Conservation (phyloP, 768 basidiomycete genomes). For the Lentinus brumalis region DNA sequence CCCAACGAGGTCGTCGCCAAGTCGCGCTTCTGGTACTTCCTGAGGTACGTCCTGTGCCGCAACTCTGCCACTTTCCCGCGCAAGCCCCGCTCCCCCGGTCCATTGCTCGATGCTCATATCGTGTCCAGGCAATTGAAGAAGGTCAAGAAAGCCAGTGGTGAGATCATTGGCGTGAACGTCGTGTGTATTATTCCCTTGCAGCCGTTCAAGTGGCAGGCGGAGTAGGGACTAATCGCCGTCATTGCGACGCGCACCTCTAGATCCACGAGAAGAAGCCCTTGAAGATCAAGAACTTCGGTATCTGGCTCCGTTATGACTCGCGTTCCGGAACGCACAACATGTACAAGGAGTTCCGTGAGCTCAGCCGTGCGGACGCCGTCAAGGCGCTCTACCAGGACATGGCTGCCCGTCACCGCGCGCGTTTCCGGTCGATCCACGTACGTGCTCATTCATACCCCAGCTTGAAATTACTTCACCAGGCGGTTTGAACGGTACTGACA, state of each 20-base stretch:
- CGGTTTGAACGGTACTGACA: not conserved
- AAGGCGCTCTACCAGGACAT: slow-evolving; percentile 99
- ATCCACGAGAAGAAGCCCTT: slow-evolving; percentile 97
- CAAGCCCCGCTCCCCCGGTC: not conserved
- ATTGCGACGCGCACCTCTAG: slow-evolving; percentile 47
- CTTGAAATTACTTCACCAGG: not conserved
- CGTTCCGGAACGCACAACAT: slow-evolving; percentile 99
- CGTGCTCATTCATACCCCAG: slow-evolving; percentile 29
- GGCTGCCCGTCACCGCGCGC: slow-evolving; percentile 98
- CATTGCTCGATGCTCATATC: not conserved
- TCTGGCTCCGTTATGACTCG: slow-evolving; percentile 99
- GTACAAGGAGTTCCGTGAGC: slow-evolving; percentile 99
- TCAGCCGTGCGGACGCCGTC: slow-evolving; percentile 92
- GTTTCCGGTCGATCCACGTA: slow-evolving; percentile 98
- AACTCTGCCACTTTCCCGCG: not conserved
- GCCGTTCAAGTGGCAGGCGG: slow-evolving; percentile 89
- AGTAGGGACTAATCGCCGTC: slow-evolving; percentile 49
- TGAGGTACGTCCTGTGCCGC: slow-evolving; percentile 58
- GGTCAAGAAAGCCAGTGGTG: slow-evolving; percentile 99
- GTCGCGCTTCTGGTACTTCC: slow-evolving; percentile 99
- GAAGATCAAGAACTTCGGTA: slow-evolving; percentile 99
- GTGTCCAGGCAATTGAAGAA: slow-evolving; percentile 85
- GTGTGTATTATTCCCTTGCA: slow-evolving; percentile 69
- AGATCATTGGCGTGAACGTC: slow-evolving; percentile 98
- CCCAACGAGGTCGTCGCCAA: slow-evolving; percentile 99